A percentile compares a stretch with the other conserved stretches of the same genome.
These are phyloP conservation scores for Melanomma pulvis-pyrius DNA, from an alignment of 495 filamentous ascomycete genomes.

Conservation along the genomic window DNA sequence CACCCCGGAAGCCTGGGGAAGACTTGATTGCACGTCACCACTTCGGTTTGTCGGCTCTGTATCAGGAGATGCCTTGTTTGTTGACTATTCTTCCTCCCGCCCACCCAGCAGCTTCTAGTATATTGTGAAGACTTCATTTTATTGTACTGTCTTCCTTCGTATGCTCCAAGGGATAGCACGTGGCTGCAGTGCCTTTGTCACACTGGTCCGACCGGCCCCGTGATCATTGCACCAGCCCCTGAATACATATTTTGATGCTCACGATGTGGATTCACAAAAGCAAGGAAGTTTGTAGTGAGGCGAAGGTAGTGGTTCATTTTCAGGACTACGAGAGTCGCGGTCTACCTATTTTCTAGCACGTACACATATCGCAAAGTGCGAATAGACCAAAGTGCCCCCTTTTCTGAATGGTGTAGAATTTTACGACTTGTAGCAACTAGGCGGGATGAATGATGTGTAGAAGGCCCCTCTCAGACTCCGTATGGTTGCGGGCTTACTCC, in stretches of 20 bases:
- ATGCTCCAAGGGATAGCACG: neutral
- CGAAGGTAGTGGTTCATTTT: constrained; percentile 8
- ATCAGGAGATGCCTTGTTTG: neutral
- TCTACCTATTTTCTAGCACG: constrained; percentile 3
- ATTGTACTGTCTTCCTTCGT: neutral
- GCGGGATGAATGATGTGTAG: neutral
- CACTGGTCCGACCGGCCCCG: neutral
- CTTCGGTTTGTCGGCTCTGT: neutral
- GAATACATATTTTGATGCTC: neutral
- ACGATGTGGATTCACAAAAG: neutral
- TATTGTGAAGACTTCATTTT: neutral
- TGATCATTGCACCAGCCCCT: constrained; percentile 13
- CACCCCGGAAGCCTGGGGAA: neutral
- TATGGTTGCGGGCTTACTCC: constrained; percentile 52
- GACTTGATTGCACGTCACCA: neutral
- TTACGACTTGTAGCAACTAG: neutral
- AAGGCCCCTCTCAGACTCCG: neutral
- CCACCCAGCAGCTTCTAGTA: neutral
- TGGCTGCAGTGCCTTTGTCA: neutral
- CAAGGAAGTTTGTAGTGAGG: neutral
- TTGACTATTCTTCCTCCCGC: neutral
- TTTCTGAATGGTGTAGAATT: neutral
- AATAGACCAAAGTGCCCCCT: neutral
- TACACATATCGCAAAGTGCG: neutral
- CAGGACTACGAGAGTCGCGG: constrained; percentile 14